phyloP scores from a whole-genome alignment of 164 flowering plant genomes.

The Warburgia ugandensis region DNA sequence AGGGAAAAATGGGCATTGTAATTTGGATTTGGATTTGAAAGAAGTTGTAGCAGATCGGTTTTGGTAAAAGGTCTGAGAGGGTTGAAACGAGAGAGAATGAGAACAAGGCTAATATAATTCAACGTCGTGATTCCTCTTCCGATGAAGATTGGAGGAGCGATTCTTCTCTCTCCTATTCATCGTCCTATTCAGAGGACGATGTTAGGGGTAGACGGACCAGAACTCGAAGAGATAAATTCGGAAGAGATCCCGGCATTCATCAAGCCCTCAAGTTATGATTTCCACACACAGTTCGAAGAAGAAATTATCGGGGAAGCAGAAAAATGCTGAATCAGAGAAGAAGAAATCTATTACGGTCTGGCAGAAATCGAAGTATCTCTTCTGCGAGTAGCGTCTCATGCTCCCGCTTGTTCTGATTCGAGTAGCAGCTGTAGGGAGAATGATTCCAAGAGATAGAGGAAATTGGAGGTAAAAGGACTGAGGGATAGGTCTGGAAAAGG shows the following conservation, averaged over 20 bases:
- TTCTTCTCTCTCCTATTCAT: constrained; percentile 25
- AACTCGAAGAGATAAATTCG: constrained; percentile 23
- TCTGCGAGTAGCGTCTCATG: constrained; percentile 44
- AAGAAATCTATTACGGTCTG: not conserved
- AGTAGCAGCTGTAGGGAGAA: constrained; percentile 11
- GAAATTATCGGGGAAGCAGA: constrained; percentile 30
- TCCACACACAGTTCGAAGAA: constrained; percentile 5
- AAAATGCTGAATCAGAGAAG: constrained; percentile 17
- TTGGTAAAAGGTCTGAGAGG: no score
- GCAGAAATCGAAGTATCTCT: no score
- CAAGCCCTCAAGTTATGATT: constrained; percentile 18
- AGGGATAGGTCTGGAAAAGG: no score
- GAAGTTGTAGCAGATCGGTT: no score
- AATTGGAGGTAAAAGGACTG: no score
- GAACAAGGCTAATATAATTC: no score
- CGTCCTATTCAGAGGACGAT: constrained; percentile 40
- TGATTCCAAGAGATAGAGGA: no score
- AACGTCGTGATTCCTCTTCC: constrained; percentile 36
- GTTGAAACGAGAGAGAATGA: no score
- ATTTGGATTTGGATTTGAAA: no score
- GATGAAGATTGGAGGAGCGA: constrained; percentile 21
- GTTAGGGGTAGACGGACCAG: constrained; percentile 26
- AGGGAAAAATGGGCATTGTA: no score
- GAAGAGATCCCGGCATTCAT: constrained; percentile 36
- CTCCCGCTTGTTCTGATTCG: constrained; percentile 27